Evolutionary conservation across 2,329 filamentous ascomycete genomes (phyloP), one percentile per base, ranked within the genome.

Genomic region (Clathrospora elynae): DNA sequence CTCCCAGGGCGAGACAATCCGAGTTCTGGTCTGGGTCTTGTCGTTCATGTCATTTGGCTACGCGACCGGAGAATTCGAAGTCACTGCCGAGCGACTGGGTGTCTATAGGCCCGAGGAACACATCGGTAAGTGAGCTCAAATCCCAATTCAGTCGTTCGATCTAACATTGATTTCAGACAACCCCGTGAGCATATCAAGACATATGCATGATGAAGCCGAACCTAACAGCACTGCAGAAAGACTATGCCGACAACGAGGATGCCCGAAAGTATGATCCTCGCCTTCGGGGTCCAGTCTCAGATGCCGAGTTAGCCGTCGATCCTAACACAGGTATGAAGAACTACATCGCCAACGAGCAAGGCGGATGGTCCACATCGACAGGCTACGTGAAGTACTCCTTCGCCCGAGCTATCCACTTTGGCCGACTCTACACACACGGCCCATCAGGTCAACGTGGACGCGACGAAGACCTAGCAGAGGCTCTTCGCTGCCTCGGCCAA

Each of bases 321-420:
- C 67, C 63, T 11, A 51, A 72, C 5, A 72, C 69, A n/a, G 69
- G 67, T n/a, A 96, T 99, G 92, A 99, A 97, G 73, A 97, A 97
- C 68, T 99, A 99, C 70, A 97, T 99, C 56, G 85, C 92, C 47
- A 97, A 96, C 62, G 92, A 97, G 68, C 76, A 74, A 10, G 89
- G 90, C 4, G 80, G 82, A 26, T 96, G 91, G 88, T 89, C 91
- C 1, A 99, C 93, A 13, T 96, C 90, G 51, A 77, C 88, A 6
- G 91, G 88, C 25, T 96, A 92, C 62, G 78, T 96, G 46, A 71
- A 67, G 29, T 69, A 80, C 55, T 73, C 72, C 12, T 75, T 78
- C 33, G 66, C 71, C 16, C 70, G 75, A 36, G 71, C 70, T 14
- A 78, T 78, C 30, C 74, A 77, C 51, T 77, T 72, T 41, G 75